phyloP scores from a whole-genome alignment of 1,284 basidiomycete genomes.

The Cutaneotrichosporon cyanovorans region DNA sequence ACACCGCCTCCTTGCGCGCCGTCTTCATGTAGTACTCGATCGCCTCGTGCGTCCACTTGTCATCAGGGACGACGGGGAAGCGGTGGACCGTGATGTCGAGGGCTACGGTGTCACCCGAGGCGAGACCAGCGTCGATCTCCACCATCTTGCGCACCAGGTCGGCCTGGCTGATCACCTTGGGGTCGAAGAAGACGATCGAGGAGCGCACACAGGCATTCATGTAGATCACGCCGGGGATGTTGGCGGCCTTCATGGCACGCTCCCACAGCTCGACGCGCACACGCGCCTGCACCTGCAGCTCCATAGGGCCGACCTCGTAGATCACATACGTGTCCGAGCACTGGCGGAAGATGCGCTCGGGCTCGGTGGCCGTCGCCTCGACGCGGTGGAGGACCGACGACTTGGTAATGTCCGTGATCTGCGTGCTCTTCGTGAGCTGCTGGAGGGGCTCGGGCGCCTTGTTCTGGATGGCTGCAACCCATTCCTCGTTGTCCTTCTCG shows the following conservation, averaged over 20 bases:
- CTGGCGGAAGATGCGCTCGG: slow-evolving; percentile 33
- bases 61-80: slow-evolving; percentile 59
- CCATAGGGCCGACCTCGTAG: slow-evolving; percentile 55
- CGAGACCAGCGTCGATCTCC: slow-evolving; percentile 8
- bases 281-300: slow-evolving; percentile 51
- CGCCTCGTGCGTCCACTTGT: slow-evolving; percentile 55
- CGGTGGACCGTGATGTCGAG: slow-evolving; percentile 53
- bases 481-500: slow-evolving; percentile 6
- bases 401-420: slow-evolving; percentile 10
- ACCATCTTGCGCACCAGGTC: slow-evolving; percentile 47
- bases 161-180: slow-evolving; percentile 45
- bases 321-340: slow-evolving; percentile 56
- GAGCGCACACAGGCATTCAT: slow-evolving; percentile 56
- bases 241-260: slow-evolving; percentile 40
- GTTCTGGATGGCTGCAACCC: slow-evolving; percentile 5
- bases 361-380: slow-evolving; percentile 4
- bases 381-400: slow-evolving; percentile 12
- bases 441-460: slow-evolving; percentile 4
- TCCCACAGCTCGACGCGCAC: slow-evolving; percentile 57
- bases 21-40: slow-evolving; percentile 52
- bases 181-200: slow-evolving; percentile 55
- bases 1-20: slow-evolving; percentile 49
- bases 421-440: slow-evolving; percentile 6
- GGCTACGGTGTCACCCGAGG: slow-evolving; percentile 37
- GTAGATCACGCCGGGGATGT: slow-evolving; percentile 46